These are phyloP conservation scores for Neoboletus subvelutipes DNA, from an alignment of 768 basidiomycete species.

Conservation along the genomic window DNA sequence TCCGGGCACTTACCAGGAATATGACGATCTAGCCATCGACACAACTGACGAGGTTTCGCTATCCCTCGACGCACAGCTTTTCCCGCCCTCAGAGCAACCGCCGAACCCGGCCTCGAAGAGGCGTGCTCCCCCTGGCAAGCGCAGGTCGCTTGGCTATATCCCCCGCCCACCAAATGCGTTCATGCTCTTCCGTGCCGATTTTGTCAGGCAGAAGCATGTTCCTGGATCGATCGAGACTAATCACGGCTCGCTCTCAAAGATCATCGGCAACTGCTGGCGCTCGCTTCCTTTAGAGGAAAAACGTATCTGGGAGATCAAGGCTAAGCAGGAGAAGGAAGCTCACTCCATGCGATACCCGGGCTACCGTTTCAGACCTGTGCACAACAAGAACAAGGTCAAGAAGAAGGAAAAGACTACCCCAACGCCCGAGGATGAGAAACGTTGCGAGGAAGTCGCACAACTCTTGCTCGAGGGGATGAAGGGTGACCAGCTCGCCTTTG, in stretches of 20 bases:
- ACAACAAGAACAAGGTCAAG: constrained; percentile 48
- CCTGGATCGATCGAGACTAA: constrained; percentile 51
- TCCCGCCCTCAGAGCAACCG: constrained; percentile 51
- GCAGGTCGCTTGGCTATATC: constrained; percentile 50
- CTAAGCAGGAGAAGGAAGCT: constrained; percentile 70
- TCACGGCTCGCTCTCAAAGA: constrained; percentile 49
- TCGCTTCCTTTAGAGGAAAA: constrained; percentile 69
- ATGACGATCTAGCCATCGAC: constrained; percentile 29
- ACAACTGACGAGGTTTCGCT: constrained; percentile 28
- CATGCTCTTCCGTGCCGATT: constrained; percentile 39
- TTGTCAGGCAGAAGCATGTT: constrained; percentile 45
- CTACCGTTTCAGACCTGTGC: constrained; percentile 48
- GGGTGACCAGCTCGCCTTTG: constrained; percentile 63
- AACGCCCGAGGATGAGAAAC: constrained; percentile 30
- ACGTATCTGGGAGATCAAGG: constrained; percentile 68
- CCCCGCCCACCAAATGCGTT: constrained; percentile 33
- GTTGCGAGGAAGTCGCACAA: constrained; percentile 56
- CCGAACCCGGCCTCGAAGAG: constrained; percentile 41
- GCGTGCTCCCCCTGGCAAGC: constrained; percentile 60
- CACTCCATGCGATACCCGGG: constrained; percentile 70
- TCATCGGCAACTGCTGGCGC: constrained; percentile 61
- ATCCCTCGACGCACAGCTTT: constrained; percentile 42
- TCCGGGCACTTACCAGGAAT: constrained; percentile 47
- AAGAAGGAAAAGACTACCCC: constrained; percentile 30
- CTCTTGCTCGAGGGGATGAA: constrained; percentile 68